Evolutionary conservation across 176 grass and related monocot genomes (phyloP), one percentile per base, ranked within the genome.

Genomic region (Raddia distichophylla): DNA sequence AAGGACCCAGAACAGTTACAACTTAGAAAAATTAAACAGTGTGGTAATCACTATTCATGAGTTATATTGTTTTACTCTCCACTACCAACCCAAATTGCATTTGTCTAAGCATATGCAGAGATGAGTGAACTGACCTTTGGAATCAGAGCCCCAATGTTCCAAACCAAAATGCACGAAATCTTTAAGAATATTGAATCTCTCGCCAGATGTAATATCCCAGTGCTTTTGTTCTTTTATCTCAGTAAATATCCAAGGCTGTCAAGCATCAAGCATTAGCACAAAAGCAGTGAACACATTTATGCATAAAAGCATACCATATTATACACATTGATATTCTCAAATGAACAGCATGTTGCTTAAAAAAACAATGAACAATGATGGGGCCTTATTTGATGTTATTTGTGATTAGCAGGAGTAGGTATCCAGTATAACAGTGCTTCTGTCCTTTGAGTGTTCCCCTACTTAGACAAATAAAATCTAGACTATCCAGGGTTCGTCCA

Each of bases 221-320:
- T 98, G 86, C 67, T 72, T 93, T 80, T 98, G 88, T 92, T 98
- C 95, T 86, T 98, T 98, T 79, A 98, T 91, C 84, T 98, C 95
- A 45, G 95, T 98, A 89, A 98, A 94, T 94, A 98, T 83, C 95
- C 95, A 98, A 63, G 95, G 92, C 92, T 98, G 89, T 59, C 27
- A 88, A 67, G n/a, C n/a, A n/a, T n/a, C n/a, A n/a, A n/a, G 61
- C 32, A 20, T 85, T 63, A 84, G 42, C 35, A 82, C 67, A 60
- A 78, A 67, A 81, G 46, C 54, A 79, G 44, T 43, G 48, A 33
- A 80, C 73, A 64, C 5, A 67, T 46, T 10, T 32, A 81, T 60
- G 17, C 12, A 53, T 32, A 32, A 64, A 66, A 12, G 17, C 51
- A 50, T 14, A 73, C 49, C 68, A 58, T 51, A 58, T 51, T 68